Evolutionary conservation across 345 rosid genomes (phyloP).

Genomic region (Eucalyptus regnans): DNA sequence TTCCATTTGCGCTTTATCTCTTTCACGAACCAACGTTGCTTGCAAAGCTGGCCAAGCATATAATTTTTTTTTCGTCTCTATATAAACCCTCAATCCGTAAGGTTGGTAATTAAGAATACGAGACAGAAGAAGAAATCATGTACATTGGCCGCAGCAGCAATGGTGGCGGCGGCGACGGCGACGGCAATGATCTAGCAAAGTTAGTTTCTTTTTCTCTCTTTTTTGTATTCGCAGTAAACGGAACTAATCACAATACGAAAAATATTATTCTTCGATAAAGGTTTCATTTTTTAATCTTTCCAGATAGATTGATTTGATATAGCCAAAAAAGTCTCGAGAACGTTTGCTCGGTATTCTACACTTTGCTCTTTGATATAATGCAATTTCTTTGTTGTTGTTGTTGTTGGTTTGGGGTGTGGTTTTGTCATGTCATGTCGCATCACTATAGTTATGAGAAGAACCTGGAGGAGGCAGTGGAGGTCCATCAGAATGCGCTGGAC

Average conservation of each 20-base stretch:
- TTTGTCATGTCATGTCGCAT: background rate
- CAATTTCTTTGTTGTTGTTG: too few species aligned
- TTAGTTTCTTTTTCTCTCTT: background rate
- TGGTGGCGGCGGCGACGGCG: too few species aligned
- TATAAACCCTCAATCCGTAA: background rate
- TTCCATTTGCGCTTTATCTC: background rate
- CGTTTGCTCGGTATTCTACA: background rate
- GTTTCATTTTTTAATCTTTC: background rate
- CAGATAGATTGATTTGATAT: background rate
- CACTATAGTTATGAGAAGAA: background rate
- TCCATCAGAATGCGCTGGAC: background rate
- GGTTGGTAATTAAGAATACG: background rate
- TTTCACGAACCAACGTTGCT: background rate
- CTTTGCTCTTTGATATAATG: background rate
- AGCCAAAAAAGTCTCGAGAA: accelerated
- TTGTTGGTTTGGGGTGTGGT: background rate
- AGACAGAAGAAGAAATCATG: background rate
- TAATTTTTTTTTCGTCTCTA: background rate
- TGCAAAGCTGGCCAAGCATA: background rate
- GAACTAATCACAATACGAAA: background rate
- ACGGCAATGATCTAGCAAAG: background rate
- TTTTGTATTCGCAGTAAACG: background rate
- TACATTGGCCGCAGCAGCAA: too few species aligned
- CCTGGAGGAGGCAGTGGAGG: background rate
- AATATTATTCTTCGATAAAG: accelerated